Evolutionary conservation across 805 yeast genomes (phyloP).

Genomic region (Komagataella kurtzmanii): DNA sequence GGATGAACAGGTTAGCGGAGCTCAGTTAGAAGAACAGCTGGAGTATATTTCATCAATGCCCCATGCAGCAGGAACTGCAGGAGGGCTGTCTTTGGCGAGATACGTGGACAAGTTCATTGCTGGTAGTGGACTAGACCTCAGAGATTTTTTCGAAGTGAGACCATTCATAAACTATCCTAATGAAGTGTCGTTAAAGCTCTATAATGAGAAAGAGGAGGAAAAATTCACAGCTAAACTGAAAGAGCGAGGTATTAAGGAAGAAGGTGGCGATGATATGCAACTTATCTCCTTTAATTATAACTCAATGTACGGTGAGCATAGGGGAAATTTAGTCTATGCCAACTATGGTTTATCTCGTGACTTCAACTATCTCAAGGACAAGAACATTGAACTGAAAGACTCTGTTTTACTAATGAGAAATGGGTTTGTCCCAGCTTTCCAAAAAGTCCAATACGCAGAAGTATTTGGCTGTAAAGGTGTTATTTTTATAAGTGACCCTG

Average conservation of each 20-base stretch:
- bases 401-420: constrained; percentile 48
- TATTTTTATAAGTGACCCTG: constrained; percentile 44
- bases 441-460: constrained; percentile 42
- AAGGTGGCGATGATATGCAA: constrained; percentile 16
- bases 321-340: constrained; percentile 44
- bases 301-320: constrained; percentile 41
- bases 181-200: constrained; percentile 13
- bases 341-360: constrained; percentile 55
- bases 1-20: constrained; percentile 35
- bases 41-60: constrained; percentile 73
- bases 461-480: constrained; percentile 48
- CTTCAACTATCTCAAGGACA: constrained; percentile 23
- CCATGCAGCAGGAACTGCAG: constrained; percentile 80
- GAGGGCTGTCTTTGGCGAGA: constrained; percentile 60
- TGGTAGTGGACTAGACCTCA: constrained; percentile 38
- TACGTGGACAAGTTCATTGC: constrained; percentile 48
- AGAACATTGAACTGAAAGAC: constrained; percentile 26
- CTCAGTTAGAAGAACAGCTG: constrained; percentile 47
- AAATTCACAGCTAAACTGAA: not conserved
- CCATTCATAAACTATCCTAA: constrained; percentile 60
- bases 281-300: constrained; percentile 55
- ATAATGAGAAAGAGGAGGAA: constrained; percentile 10
- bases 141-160: constrained; percentile 35
- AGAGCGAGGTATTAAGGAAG: not conserved
- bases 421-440: constrained; percentile 27